Base-by-base conservation (phyloP, 1,139 yeast genomes). In the Hyphopichia khmerensis region DNA sequence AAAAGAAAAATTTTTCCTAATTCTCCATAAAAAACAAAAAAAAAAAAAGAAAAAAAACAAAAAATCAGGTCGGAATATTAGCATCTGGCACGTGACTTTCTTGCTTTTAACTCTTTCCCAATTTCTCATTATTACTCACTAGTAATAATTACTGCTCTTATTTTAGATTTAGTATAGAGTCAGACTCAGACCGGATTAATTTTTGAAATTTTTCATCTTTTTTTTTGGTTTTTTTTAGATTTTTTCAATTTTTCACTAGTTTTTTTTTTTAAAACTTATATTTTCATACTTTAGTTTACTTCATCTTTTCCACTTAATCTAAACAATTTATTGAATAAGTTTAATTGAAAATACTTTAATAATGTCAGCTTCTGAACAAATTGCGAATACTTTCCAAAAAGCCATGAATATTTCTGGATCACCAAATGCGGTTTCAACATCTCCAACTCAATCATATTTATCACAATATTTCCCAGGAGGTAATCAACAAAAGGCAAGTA, bases 391-490 rank as follows among this genome's bases (percentile, higher is more conserved):
- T 15, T 82, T 87, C 58, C 79, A 82, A 61, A 71, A 62, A 46
- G 77, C 79, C 18, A 53, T 75, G 64, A 68, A 72, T 50, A 75
- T 87, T 39, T 67, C 79, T 15, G 71, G 76, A 27, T 71, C 82
- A 8, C 81, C 85, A 43, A 81, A 83, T 57, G 89, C 87, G 7
- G 93, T 87, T 48, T 83, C 93, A 5, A 84, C 95, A 32, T 86
- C 89, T 5, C 88, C 87, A 47, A 76, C 80, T 27, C 73, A 72
- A 48, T 76, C 82, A 19, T 79, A 70, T 59, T 60, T 79, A 59
- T 69, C 65, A 44, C 76, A 73, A 48, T 67, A 67, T 48, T 56
- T 62, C 39, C 70, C 72, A 38, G 57, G 73, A 10, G 51, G 62
- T 39, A 7, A 23, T 6, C 60, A 73, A 26, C 74, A 67, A 48